Evolutionary conservation across 176 grass and related monocot genomes (phyloP), one percentile per base, ranked within the genome.

Genomic region (Oryza coarctata): DNA sequence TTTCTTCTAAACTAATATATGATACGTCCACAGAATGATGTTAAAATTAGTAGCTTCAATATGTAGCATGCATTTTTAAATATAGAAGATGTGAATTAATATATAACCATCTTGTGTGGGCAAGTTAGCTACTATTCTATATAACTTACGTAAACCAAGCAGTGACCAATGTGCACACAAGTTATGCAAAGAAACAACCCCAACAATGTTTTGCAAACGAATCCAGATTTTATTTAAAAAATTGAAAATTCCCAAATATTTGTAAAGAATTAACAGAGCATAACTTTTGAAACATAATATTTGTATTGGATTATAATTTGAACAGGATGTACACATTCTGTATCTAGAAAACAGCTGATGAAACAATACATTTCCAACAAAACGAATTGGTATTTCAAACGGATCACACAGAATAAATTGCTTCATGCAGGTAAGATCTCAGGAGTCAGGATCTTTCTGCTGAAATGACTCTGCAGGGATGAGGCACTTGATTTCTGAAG

Each of bases 201-300:
- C 50, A 1, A 60, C 17, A 12, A 49, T 70, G 14, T 27, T 52
- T 68, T 44, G 38, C 28, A 85, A 63, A 84, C 26, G 43, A 9
- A 39, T 62, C 33, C 30, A 32, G 23, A 35, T 20, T 55, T 55
- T 55, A 2, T 55, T 55, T n/a, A 31, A 28, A 13, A 71, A 81
- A 12, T 3, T 38, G 18, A 22, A 69, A 12, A 70, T 39, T 60
- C 25, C 14, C 1, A 70, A 29, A 77, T n/a, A n/a, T 72, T 72
- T 71, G 9, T 35, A 25, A 6, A 9, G 1, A 66, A 47, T 32
- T 52, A 23, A 29, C 5, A 14, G 27, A 50, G 41, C 20, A 82
- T 33, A 74, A 74, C 41, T 83, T 74, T 65, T 75, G 40, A 36
- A 75, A 83, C 41, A 80, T 11, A 80, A 27, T 45, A 80, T 25